Evolutionary conservation across 2,329 filamentous ascomycete species (phyloP).

Genomic region (Curvularia hawaiiensis): DNA sequence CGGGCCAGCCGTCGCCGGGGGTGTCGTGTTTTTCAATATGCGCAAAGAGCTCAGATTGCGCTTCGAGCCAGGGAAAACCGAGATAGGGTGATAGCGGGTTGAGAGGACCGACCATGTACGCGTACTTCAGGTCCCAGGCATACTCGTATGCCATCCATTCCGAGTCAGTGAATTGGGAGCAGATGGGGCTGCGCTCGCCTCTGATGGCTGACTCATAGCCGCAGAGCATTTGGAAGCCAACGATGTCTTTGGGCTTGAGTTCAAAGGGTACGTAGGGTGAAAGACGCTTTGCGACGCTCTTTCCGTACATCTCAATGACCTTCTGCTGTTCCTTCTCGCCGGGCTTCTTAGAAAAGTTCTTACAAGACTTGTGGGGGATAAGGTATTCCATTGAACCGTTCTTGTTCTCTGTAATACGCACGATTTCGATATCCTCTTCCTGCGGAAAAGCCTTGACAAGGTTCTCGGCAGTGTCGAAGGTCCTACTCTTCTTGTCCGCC

Average conservation of each 20-base stretch:
- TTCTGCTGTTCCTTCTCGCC: slow-evolving; percentile 36
- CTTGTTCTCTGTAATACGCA: slow-evolving; percentile 38
- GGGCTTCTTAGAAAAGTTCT: slow-evolving; percentile 41
- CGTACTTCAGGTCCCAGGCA: slow-evolving; percentile 65
- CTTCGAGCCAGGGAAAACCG: slow-evolving; percentile 69
- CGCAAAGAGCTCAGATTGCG: slow-evolving; percentile 53
- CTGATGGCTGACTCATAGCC: slow-evolving; percentile 68
- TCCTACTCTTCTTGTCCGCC: slow-evolving; percentile 46
- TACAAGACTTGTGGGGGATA: slow-evolving; percentile 44
- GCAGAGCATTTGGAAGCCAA: slow-evolving; percentile 68
- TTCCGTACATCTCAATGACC: slow-evolving; percentile 38
- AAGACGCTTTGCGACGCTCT: slow-evolving; percentile 32
- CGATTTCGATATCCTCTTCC: slow-evolving; percentile 38
- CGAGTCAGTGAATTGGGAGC: slow-evolving; percentile 61
- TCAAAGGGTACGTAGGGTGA: slow-evolving; percentile 54
- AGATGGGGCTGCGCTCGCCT: slow-evolving; percentile 63
- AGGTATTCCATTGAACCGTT: slow-evolving; percentile 37
- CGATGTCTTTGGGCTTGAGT: slow-evolving; percentile 64
- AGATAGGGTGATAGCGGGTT: slow-evolving; percentile 61
- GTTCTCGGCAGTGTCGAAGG: slow-evolving; percentile 42
- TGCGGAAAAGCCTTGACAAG: slow-evolving; percentile 39
- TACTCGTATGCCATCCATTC: slow-evolving; percentile 71
- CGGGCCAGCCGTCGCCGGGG: slow-evolving; percentile 47
- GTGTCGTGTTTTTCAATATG: slow-evolving; percentile 42
- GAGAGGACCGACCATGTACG: slow-evolving; percentile 69